A percentile compares a stretch with the other conserved stretches of the same genome.
These are phyloP conservation scores for Blastocystis sp. DNA, from an alignment of 352 stramenopile species.

Conservation along the genomic window DNA sequence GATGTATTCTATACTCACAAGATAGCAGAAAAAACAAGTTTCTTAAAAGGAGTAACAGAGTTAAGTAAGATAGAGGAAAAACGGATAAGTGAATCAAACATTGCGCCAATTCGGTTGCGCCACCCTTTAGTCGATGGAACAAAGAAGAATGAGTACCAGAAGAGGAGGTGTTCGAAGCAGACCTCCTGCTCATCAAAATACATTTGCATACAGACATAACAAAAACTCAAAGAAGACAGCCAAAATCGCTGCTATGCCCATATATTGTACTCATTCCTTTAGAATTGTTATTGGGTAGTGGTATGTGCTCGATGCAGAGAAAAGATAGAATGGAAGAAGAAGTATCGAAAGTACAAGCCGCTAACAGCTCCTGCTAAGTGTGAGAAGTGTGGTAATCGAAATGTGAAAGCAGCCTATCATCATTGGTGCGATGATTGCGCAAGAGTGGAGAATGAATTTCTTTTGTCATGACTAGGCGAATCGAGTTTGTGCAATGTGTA, in stretches of 20 bases:
- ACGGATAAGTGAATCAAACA: too few relatives aligned
- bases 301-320: conserved; percentile 67
- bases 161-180: conserved; percentile 69
- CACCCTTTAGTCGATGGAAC: too few relatives aligned
- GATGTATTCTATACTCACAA: not conserved
- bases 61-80: too few relatives aligned
- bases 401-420: conserved; percentile 59
- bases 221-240: conserved; percentile 86
- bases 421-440: conserved; percentile 52
- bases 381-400: conserved; percentile 51
- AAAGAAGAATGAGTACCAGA: conserved; percentile 62
- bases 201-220: conserved; percentile 94
- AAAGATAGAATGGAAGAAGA: conserved; percentile 95
- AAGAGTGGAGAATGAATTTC: not conserved
- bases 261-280: not conserved
- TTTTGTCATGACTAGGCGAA: not conserved
- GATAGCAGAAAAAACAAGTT: not conserved
- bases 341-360: conserved; percentile 96
- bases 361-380: conserved; percentile 84
- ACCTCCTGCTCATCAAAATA: conserved; percentile 88
- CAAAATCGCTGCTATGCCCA: conserved; percentile 63
- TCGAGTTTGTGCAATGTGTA: conserved; percentile 59
- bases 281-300: conserved; percentile 9
- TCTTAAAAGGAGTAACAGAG: not conserved
- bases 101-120: too few relatives aligned